Base-by-base conservation (phyloP, 2,329 filamentous ascomycete genomes). In the Paraphaeosphaeria sporulosa region DNA sequence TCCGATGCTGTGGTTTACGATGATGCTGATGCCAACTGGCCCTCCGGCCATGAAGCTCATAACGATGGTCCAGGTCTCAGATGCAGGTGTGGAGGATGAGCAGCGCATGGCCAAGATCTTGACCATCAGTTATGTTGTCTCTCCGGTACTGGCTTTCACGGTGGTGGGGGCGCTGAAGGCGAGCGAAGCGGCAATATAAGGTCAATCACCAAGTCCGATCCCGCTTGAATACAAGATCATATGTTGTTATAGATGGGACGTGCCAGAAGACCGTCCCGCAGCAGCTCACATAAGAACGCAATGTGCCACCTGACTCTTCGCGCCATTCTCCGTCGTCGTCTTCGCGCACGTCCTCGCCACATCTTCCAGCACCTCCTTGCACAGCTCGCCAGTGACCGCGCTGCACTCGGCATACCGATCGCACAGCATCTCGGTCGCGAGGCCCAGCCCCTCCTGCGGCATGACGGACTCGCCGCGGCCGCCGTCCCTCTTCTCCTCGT, bases 381-480 rank as follows among this genome's bases (percentile, higher is more conserved):
- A 84, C 42, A 89, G 75, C 74, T 88, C 84, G 3, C 87, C 86
- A 6, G 86, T 89, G 42, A 85, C 40, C 43, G 87, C 86, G 62
- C 85, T 87, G 64, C 87, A 89, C 69, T 89, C 87, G 3, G 85
- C 87, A 73, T 89, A 89, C 38, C 81, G 78, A 78, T 89, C 87
- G 71, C 84, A 86, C 25, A 85, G 79, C 76, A 89, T 83, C 65
- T 86, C 83, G 65, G 87, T 85, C 17, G 87, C 86, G 7, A 86
- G 65, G 15, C 74, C 71, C 7, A 84, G 49, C 2, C 76, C 82
- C 64, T 84, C 82, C 48, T 86, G 74, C 69, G 83, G 78, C 83
- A 86, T 76, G 64, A 85, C 82, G 81, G 66, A 71, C 64, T 66
- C 67, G 48, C 72, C 79, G 63, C 69, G 77, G 52, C 75, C 71